These are phyloP conservation scores for Thuidium tamariscinum DNA, from an alignment of 225 moss, liverwort and hornwort genomes.

Conservation along the genomic window DNA sequence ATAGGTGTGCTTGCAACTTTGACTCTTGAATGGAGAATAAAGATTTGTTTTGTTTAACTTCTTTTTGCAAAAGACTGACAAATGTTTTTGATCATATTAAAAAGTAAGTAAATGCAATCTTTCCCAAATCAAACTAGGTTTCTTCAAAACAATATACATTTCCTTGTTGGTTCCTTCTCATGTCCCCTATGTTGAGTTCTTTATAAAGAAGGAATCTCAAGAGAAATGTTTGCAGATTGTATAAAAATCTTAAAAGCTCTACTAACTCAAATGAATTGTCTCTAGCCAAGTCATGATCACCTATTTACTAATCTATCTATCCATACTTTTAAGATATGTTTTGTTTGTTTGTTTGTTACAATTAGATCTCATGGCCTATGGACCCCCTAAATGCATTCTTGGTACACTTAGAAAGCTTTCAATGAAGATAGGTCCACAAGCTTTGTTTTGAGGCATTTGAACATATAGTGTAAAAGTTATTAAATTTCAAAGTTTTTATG, in stretches of 20 bases:
- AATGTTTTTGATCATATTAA: no score
- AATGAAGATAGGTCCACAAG: no score
- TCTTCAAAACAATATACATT: neutral
- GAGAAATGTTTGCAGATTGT: accelerated
- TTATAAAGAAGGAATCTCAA: neutral
- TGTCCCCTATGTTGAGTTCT: accelerated
- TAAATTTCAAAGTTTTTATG: no score
- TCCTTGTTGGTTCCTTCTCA: accelerated
- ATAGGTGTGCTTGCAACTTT: neutral
- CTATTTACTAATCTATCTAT: neutral
- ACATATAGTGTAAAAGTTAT: no score
- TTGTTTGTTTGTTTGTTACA: no score
- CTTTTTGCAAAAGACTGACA: neutral
- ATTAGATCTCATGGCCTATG: no score
- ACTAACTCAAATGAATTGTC: accelerated
- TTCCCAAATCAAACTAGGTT: accelerated
- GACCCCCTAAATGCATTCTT: no score
- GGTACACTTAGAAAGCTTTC: no score
- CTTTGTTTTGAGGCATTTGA: no score
- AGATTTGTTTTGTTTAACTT: neutral
- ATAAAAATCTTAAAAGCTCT: neutral
- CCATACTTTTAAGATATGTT: no score
- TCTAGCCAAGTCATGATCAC: accelerated
- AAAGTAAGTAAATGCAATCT: neutral
- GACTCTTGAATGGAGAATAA: neutral